A percentile compares a stretch with the other conserved stretches of the same genome.
Evolutionary conservation across 768 basidiomycete species (phyloP).

Genomic region (Phlebiopsis flavidoalba): DNA sequence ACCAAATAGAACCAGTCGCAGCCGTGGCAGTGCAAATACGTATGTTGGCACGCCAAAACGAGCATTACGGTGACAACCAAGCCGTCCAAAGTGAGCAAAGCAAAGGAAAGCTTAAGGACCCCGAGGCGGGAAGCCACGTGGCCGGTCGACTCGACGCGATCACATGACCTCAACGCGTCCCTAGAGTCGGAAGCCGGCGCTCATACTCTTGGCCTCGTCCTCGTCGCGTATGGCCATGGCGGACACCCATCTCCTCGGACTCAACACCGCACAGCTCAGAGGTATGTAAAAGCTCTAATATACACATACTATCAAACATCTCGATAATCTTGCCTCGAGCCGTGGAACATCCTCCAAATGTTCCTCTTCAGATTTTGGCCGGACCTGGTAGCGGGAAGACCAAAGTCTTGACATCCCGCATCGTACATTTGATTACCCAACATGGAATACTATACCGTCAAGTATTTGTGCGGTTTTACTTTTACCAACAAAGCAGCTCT

Average conservation of each 20-base stretch:
- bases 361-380: conserved; percentile 75
- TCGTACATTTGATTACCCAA: conserved; percentile 57
- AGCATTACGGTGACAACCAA: not conserved
- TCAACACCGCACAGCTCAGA: conserved; percentile 31
- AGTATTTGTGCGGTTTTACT: conserved; percentile 75
- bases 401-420: conserved; percentile 63
- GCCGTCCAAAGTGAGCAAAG: not conserved
- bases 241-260: not conserved
- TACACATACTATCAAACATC: not conserved
- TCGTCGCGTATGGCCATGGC: not conserved
- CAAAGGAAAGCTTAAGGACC: not conserved
- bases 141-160: not conserved
- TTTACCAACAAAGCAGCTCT: conserved; percentile 91
- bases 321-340: conserved; percentile 34
- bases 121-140: not conserved
- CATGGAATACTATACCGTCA: conserved; percentile 45
- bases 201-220: not conserved
- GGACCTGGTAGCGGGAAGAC: conserved; percentile 80
- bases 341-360: conserved; percentile 54
- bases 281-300: conserved; percentile 19
- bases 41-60: not conserved
- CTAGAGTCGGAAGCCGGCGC: not conserved
- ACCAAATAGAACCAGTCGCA: not conserved
- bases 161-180: not conserved
- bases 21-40: not conserved